Conservation (phyloP, 1,139 yeast genomes). For the Saccharomyces hybrid region DNA sequence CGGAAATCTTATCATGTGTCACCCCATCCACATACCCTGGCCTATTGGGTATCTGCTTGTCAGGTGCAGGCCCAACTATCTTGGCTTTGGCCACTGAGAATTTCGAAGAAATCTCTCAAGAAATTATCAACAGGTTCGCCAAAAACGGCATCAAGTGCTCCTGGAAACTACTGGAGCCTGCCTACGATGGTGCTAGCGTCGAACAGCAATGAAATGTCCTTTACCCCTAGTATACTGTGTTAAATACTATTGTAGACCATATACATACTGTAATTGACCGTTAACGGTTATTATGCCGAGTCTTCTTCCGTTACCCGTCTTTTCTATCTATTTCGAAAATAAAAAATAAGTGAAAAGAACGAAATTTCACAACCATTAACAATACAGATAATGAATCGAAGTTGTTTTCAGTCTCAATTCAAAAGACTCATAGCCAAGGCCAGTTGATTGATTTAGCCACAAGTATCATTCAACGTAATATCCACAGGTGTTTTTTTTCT, state of each 20-base stretch:
- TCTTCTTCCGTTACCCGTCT: neutral
- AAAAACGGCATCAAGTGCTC: constrained; percentile 61
- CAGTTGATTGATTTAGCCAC: neutral
- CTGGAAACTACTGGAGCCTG: constrained; percentile 81
- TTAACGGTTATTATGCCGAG: neutral
- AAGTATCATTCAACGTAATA: neutral
- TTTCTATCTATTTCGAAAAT: neutral
- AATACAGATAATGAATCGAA: neutral
- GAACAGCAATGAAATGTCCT: constrained; percentile 9
- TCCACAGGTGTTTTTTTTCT: neutral
- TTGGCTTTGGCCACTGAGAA: constrained; percentile 85
- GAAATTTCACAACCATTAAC: constrained; percentile 1
- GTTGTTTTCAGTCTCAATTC: neutral
- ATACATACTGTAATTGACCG: neutral
- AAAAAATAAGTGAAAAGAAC: neutral
- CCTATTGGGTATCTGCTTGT: constrained; percentile 83
- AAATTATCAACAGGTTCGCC: constrained; percentile 61
- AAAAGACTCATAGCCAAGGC: neutral
- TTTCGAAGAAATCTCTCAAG: constrained; percentile 75
- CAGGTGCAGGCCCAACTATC: constrained; percentile 98
- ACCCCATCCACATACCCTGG: constrained; percentile 82
- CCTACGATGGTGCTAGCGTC: constrained; percentile 73
- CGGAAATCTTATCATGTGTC: constrained; percentile 69
- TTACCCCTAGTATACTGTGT: constrained; percentile 1
- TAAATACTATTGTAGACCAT: neutral